Conservation (phyloP, 495 filamentous ascomycete genomes). For the Trypethelium eluteriae region DNA sequence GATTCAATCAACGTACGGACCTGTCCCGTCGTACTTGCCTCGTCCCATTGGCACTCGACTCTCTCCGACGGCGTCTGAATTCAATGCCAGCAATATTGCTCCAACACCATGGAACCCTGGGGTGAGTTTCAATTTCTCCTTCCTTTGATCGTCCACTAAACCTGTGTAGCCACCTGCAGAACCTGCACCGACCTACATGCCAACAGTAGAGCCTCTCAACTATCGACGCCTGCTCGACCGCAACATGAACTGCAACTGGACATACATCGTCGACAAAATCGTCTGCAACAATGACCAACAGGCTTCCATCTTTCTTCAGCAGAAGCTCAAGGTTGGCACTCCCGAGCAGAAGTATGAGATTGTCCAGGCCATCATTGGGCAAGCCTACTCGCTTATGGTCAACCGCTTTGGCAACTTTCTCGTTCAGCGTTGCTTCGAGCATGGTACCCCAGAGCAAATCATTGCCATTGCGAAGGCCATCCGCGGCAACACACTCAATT, state of each 20-base stretch:
- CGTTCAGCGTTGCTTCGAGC: constrained; percentile 96
- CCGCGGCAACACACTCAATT: constrained; percentile 82
- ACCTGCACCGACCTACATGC: constrained; percentile 53
- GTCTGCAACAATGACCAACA: constrained; percentile 99
- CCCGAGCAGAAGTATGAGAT: constrained; percentile 95
- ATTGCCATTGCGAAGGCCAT: constrained; percentile 92
- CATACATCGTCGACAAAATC: constrained; percentile 98
- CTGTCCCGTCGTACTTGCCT: constrained; percentile 51
- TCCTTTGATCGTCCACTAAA: constrained; percentile 17
- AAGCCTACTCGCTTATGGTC: constrained; percentile 93
- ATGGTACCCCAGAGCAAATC: constrained; percentile 91
- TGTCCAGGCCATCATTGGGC: constrained; percentile 88
- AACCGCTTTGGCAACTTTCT: constrained; percentile 98
- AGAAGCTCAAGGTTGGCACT: constrained; percentile 96
- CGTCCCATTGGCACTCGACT: constrained; percentile 70
- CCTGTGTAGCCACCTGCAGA: constrained; percentile 5
- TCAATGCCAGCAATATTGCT: constrained; percentile 44
- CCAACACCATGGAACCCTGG: constrained; percentile 45
- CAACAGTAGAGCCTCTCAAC: constrained; percentile 88
- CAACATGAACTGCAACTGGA: constrained; percentile 97
- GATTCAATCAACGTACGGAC: constrained; percentile 38
- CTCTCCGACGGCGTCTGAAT: constrained; percentile 78
- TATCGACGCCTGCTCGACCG: constrained; percentile 93
- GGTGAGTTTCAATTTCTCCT: constrained; percentile 33
- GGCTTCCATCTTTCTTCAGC: constrained; percentile 95